Base-by-base conservation (phyloP, 805 yeast genomes). In the Yamadazyma olivae region DNA sequence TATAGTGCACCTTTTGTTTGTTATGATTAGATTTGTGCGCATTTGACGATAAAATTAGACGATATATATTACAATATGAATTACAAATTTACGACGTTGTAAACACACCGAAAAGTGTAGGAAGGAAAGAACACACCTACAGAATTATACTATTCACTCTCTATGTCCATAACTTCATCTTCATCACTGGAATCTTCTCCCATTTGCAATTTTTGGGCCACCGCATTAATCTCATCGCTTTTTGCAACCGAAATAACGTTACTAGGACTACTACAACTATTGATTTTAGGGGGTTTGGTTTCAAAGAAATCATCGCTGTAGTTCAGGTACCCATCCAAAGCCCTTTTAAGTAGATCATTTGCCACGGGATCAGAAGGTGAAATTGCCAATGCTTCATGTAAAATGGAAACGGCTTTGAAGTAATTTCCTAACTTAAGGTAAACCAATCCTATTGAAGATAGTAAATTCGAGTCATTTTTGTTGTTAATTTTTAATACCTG, bases 341-440 rank as follows among this genome's bases (percentile, higher is more conserved):
- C 96, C 44, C 95, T 74, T 45, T 77, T 77, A 41, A 93, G 64
- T 30, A 93, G 59, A 50, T 91, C 97, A 8, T 78, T 67, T 0
- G 97, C 93, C 13, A 89, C 83, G 0, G 91, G 83, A 54, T 91
- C 96, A 27, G 79, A 74, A 1, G 95, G 90, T 7, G 78, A 61
- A 3, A 90, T 61, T 0, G 95, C 84, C 36, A 93, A 65, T 0
- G 96, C 91, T 48, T 77, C 80, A 54, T 91, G 96, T 35, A 93
- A 65, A 20, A 74, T 69, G 44, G 81, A 84, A 25, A 91, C 80
- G 0, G 97, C 91, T 44, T 76, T 77, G 33, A 70, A 67, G 16
- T 70, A 49, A 36, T 81, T 70, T 2, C 85, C 85, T 43, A 77
- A 62, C 50, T 84, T 87, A 53, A 93, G 67, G 52, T 88, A 71